phyloP scores from a whole-genome alignment of 2,329 filamentous ascomycete species.

The Colletotrichum spinosum region DNA sequence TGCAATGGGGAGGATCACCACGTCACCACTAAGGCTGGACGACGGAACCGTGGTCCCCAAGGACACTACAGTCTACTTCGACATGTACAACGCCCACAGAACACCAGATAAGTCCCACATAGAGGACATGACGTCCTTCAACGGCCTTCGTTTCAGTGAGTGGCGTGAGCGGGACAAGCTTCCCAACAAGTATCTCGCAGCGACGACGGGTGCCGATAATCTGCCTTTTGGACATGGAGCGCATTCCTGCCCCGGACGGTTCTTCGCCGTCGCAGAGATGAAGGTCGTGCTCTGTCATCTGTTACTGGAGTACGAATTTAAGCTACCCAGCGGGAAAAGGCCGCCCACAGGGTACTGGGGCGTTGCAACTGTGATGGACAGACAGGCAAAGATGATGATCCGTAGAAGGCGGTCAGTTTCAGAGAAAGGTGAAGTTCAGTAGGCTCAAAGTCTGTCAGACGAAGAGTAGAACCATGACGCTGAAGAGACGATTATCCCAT shows the following conservation, averaged over 20 bases:
- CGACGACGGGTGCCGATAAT: conserved; percentile 45
- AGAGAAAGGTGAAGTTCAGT: too few relatives aligned
- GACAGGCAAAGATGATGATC: conserved; percentile 4
- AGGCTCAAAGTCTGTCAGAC: too few relatives aligned
- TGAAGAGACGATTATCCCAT: too few relatives aligned
- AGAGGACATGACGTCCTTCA: neutral
- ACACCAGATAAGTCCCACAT: conserved; percentile 7
- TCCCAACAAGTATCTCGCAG: conserved; percentile 21
- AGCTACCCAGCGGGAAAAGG: neutral
- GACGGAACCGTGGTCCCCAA: conserved; percentile 14
- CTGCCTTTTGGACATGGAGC: conserved; percentile 53
- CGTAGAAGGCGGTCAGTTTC: conserved; percentile 2
- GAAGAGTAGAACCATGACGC: too few relatives aligned
- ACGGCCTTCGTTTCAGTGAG: conserved; percentile 21
- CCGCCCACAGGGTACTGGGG: neutral
- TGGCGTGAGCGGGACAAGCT: neutral
- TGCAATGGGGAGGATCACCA: conserved; percentile 20
- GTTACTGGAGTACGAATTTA: conserved; percentile 44
- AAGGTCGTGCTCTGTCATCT: conserved; percentile 48
- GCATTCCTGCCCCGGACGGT: conserved; percentile 55
- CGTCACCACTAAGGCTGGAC: conserved; percentile 3
- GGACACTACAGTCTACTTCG: conserved; percentile 20
- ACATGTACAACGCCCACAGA: conserved; percentile 20
- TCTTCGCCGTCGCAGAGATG: conserved; percentile 55
- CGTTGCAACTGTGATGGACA: conserved; percentile 12